Evolutionary conservation across 371 early-diverging fungal species (phyloP).

Genomic region (Conidiobolus incongruus): DNA sequence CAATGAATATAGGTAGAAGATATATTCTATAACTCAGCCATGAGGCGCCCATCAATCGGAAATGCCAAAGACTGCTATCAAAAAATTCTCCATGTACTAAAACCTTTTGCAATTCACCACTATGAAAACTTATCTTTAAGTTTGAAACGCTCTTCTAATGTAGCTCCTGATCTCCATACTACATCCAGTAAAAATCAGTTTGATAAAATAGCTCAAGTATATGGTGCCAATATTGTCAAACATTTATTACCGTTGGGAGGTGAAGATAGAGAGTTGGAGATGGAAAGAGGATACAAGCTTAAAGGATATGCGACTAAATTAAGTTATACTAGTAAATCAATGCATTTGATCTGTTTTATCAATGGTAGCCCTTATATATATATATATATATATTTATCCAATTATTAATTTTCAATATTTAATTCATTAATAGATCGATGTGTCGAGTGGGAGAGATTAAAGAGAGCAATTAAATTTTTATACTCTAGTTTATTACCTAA

Average conservation of each 20-base stretch:
- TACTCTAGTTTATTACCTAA: slow-evolving; percentile 68
- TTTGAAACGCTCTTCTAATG: slow-evolving; percentile 26
- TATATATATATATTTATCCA: neutral
- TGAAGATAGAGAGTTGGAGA: slow-evolving; percentile 12
- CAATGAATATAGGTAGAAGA: slow-evolving; percentile 46
- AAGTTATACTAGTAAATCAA: slow-evolving; percentile 53
- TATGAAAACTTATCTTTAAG: slow-evolving; percentile 12
- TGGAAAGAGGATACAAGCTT: slow-evolving; percentile 22
- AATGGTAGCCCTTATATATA: slow-evolving; percentile 35
- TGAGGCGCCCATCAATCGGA: slow-evolving; percentile 56
- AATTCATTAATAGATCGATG: slow-evolving; percentile 36
- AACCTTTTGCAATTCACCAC: slow-evolving; percentile 79
- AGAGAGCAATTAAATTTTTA: slow-evolving; percentile 51
- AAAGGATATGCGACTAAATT: slow-evolving; percentile 59
- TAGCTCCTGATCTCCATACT: slow-evolving; percentile 61
- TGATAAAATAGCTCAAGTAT: slow-evolving; percentile 57
- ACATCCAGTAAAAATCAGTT: slow-evolving; percentile 21
- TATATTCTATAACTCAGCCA: slow-evolving; percentile 75
- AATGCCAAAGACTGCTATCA: slow-evolving; percentile 68
- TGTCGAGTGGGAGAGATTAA: slow-evolving; percentile 61
- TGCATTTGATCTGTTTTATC: slow-evolving; percentile 74
- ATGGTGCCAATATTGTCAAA: slow-evolving; percentile 47
- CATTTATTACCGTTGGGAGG: slow-evolving; percentile 36
- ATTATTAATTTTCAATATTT: slow-evolving; percentile 1
- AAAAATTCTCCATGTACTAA: slow-evolving; percentile 64